A percentile compares a stretch with the other conserved stretches of the same genome.
These are phyloP conservation scores for Mortierella sp. DNA, from an alignment of 371 early-diverging fungal species.

Conservation along the genomic window DNA sequence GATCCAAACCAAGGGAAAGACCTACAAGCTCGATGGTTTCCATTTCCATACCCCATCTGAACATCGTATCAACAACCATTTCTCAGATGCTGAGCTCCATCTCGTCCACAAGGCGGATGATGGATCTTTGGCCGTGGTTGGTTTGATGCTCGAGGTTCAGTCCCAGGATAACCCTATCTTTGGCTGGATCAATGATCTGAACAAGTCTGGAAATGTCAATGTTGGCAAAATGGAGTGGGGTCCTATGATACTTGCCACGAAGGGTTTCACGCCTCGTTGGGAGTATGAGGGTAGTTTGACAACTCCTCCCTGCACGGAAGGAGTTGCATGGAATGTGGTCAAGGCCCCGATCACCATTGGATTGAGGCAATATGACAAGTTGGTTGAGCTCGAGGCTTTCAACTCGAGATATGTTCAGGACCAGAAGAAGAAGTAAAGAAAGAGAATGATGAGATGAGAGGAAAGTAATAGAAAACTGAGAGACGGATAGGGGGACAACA, in stretches of 20 bases:
- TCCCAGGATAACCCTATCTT: slow-evolving; percentile 40
- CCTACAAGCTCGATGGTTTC: slow-evolving; percentile 50
- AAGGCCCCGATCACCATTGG: slow-evolving; percentile 35
- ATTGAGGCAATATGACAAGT: slow-evolving; percentile 30
- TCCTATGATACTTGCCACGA: slow-evolving; percentile 14
- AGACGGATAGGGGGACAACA: no score
- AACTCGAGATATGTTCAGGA: slow-evolving; percentile 54
- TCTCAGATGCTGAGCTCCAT: slow-evolving; percentile 56
- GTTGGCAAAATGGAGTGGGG: no score
- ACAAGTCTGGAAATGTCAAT: no score
- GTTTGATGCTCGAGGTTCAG: slow-evolving; percentile 50
- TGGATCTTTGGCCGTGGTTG: slow-evolving; percentile 51
- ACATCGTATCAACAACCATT: slow-evolving; percentile 54
- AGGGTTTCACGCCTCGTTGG: slow-evolving; percentile 33
- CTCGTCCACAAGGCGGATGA: slow-evolving; percentile 50
- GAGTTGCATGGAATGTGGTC: slow-evolving; percentile 57
- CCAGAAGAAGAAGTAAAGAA: slow-evolving; percentile 4
- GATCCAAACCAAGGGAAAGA: slow-evolving; percentile 21
- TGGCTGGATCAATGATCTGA: slow-evolving; percentile 21
- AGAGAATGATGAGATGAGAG: neutral
- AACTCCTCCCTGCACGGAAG: slow-evolving; percentile 61
- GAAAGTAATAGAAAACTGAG: no score
- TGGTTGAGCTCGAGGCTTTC: slow-evolving; percentile 44
- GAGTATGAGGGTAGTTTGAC: slow-evolving; percentile 59
- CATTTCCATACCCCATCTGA: slow-evolving; percentile 65